phyloP scores from a whole-genome alignment of 225 moss, liverwort and hornwort species.

The Bryoerythrophyllum caledonicum region DNA sequence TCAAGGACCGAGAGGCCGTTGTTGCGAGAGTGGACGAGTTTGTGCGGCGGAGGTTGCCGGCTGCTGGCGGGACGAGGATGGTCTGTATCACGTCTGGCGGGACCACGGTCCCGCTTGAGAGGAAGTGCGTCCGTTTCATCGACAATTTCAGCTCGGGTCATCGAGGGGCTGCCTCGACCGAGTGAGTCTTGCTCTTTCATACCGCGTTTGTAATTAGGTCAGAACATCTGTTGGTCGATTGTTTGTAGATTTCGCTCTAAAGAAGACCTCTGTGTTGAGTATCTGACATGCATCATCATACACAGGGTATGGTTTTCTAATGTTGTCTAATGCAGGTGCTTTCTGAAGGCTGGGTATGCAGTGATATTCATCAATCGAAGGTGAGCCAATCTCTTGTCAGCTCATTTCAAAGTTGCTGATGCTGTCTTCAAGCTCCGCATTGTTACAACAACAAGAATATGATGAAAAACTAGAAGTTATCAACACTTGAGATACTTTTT shows the following conservation, averaged over 20 bases:
- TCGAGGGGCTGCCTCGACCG: slow-evolving; percentile 98
- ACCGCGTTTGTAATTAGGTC: background rate
- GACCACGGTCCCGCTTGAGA: slow-evolving; percentile 93
- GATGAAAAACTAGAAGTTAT: too few relatives aligned
- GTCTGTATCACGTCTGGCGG: slow-evolving; percentile 96
- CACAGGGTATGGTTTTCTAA: slow-evolving; percentile 25
- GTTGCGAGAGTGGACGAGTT: slow-evolving; percentile 60
- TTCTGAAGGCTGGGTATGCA: slow-evolving; percentile 91
- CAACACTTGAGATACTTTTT: too few relatives aligned
- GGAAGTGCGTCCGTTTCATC: slow-evolving; percentile 92
- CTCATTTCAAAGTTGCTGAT: too few relatives aligned
- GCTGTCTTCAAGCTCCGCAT: too few relatives aligned
- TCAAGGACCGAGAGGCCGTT: slow-evolving; percentile 60
- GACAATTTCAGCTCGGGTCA: slow-evolving; percentile 99
- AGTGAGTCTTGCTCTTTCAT: slow-evolving; percentile 43
- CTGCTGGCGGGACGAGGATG: slow-evolving; percentile 36
- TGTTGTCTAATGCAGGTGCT: slow-evolving; percentile 66
- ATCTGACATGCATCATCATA: slow-evolving; percentile 20
- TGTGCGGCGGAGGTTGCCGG: slow-evolving; percentile 38
- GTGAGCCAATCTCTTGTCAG: slow-evolving; percentile 33
- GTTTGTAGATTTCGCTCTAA: background rate
- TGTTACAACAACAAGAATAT: too few relatives aligned
- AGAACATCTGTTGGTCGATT: background rate
- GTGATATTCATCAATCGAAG: slow-evolving; percentile 92
- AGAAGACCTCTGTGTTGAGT: background rate